phyloP scores from a whole-genome alignment of 176 grass and related monocot genomes.

The Oryza glaberrima region DNA sequence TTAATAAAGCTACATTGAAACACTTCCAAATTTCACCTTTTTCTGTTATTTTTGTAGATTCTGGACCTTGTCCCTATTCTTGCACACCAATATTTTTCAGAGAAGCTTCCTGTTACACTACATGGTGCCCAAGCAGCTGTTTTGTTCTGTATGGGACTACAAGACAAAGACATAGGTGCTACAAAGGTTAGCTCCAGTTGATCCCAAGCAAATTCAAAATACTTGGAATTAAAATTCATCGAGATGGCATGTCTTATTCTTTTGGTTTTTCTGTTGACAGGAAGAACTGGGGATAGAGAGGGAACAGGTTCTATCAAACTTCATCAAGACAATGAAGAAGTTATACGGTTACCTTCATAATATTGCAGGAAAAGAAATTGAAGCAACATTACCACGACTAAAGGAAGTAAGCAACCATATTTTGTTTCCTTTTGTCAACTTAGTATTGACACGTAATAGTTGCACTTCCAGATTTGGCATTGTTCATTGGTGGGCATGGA shows the following conservation, averaged over 20 bases:
- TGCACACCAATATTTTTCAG: conserved; percentile 89
- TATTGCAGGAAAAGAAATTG: conserved; percentile 68
- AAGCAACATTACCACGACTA: conserved; percentile 79
- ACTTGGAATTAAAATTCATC: conserved; percentile 12
- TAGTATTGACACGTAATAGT: neutral
- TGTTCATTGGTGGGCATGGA: conserved; percentile 5
- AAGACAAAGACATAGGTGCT: conserved; percentile 77
- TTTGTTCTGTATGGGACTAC: conserved; percentile 90
- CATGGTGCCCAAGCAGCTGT: conserved; percentile 73
- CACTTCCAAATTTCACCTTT: neutral
- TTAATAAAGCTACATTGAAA: neutral
- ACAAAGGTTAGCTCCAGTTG: conserved; percentile 63
- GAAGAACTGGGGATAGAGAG: conserved; percentile 91
- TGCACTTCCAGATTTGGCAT: neutral
- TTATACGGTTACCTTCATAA: conserved; percentile 70
- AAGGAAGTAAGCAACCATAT: conserved; percentile 62
- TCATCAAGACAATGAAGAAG: conserved; percentile 93
- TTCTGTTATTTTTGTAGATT: conserved; percentile 64
- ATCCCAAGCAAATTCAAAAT: neutral
- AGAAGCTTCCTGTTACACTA: conserved; percentile 82
- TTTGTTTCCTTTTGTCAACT: conserved; percentile 21
- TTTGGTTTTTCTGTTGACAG: conserved; percentile 48
- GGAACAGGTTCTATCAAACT: conserved; percentile 84
- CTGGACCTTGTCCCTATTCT: conserved; percentile 86
- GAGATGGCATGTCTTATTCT: neutral